Evolutionary conservation across 352 stramenopile genomes (phyloP).

Genomic region (Phytophthora macrochlamydospora): DNA sequence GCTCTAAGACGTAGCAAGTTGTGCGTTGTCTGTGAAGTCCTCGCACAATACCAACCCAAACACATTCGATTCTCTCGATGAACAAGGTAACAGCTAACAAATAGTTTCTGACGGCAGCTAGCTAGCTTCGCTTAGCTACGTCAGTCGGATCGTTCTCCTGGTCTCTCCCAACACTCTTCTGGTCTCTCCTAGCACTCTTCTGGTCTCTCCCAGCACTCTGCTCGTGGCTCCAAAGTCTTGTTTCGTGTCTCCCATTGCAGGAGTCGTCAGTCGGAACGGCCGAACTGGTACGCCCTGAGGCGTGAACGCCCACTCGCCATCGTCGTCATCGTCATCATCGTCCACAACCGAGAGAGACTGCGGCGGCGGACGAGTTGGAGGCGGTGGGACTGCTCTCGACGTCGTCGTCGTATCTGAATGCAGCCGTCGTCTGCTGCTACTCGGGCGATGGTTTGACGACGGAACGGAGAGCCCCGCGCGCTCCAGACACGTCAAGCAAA

Average conservation of each 20-base stretch:
- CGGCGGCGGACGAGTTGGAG: background rate
- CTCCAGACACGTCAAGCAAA: constrained; percentile 43
- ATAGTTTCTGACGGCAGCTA: background rate
- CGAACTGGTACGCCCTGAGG: constrained; percentile 30
- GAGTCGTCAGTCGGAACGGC: constrained; percentile 23
- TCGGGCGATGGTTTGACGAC: constrained; percentile 13
- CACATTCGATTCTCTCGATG: background rate
- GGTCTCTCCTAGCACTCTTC: background rate
- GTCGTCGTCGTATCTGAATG: constrained; percentile 27
- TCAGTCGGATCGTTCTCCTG: background rate
- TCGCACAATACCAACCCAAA: background rate
- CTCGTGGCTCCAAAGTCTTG: background rate
- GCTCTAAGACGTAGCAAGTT: too few relatives aligned
- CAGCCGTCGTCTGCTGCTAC: constrained; percentile 23
- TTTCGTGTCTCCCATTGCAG: constrained; percentile 8
- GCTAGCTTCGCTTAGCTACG: background rate
- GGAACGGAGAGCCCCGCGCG: constrained; percentile 26
- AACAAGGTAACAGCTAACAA: background rate
- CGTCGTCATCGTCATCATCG: constrained; percentile 32
- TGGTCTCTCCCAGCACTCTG: background rate
- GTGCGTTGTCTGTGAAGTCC: background rate
- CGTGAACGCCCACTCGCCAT: constrained; percentile 43
- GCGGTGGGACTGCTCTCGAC: background rate
- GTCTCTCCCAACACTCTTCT: background rate
- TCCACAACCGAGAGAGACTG: constrained; percentile 26